A percentile compares a stretch with the other conserved stretches of the same genome.
Conservation (phyloP, 2,329 filamentous ascomycete genomes). For the Ophiostoma angusticollis region DNA sequence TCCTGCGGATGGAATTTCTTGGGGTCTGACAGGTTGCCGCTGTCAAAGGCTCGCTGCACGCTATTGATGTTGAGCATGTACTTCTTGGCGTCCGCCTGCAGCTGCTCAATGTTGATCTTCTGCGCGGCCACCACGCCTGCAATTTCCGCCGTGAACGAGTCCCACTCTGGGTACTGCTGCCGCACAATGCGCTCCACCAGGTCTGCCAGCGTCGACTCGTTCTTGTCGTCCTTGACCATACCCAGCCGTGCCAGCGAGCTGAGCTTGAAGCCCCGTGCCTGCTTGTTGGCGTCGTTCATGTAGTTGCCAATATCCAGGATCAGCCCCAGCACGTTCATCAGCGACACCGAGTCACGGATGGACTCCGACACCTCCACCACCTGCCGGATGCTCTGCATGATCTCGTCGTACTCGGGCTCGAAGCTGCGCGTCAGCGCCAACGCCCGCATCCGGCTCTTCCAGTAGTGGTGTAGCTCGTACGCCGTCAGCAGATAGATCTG, state of each 20-base stretch:
- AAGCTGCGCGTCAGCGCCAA: constrained; percentile 71
- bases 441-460: constrained; percentile 94
- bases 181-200: constrained; percentile 92
- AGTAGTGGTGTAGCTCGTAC: constrained; percentile 92
- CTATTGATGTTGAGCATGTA: constrained; percentile 95
- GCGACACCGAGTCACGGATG: constrained; percentile 74
- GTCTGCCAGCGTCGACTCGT: constrained; percentile 90
- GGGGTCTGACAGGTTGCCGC: constrained; percentile 85
- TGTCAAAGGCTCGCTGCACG: constrained; percentile 81
- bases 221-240: constrained; percentile 99
- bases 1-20: constrained; percentile 98
- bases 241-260: constrained; percentile 82
- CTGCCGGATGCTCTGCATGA: constrained; percentile 71
- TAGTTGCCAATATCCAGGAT: constrained; percentile 98
- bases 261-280: constrained; percentile 94
- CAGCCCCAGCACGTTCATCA: constrained; percentile 92
- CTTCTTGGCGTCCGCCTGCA: constrained; percentile 73
- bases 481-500: constrained; percentile 90
- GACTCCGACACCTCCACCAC: constrained; percentile 83
- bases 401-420: constrained; percentile 83
- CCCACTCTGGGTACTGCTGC: constrained; percentile 93
- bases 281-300: constrained; percentile 99
- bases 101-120: constrained; percentile 90
- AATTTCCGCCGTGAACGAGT: constrained; percentile 78
- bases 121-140: constrained; percentile 62